Percentiles rank a stretch among this genome's conserved stretches.
Conservation (phyloP, 2,329 filamentous ascomycete species). For the Rutstroemia sp. region DNA sequence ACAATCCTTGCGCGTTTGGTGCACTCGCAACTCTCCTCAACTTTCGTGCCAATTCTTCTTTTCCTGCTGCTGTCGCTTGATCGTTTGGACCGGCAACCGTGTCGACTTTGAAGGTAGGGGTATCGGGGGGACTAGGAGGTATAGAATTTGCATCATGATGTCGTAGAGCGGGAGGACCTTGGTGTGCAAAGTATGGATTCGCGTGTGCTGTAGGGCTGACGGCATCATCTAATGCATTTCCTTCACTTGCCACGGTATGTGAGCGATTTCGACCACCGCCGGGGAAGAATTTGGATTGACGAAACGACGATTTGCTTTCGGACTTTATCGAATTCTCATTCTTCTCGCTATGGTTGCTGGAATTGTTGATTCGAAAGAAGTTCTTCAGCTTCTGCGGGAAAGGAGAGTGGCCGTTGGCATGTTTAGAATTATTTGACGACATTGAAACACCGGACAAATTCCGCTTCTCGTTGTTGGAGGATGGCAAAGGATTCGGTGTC, state of each 20-base stretch:
- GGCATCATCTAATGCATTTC: constrained; percentile 79
- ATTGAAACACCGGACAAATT: constrained; percentile 28
- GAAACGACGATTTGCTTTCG: constrained; percentile 47
- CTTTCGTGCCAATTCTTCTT: constrained; percentile 90
- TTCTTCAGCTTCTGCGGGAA: constrained; percentile 63
- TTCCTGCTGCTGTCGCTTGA: constrained; percentile 66
- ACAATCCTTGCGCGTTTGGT: constrained; percentile 92
- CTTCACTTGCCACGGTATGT: constrained; percentile 86
- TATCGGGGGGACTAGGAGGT: constrained; percentile 86
- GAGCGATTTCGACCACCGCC: constrained; percentile 83
- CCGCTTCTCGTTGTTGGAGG: constrained; percentile 27
- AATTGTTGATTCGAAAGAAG: constrained; percentile 61
- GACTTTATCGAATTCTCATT: constrained; percentile 30
- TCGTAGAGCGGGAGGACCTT: constrained; percentile 84
- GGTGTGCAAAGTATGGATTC: constrained; percentile 96
- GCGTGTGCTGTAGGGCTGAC: constrained; percentile 89
- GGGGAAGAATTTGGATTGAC: constrained; percentile 83
- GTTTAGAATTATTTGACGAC: constrained; percentile 39
- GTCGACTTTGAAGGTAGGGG: constrained; percentile 68
- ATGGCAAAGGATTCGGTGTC: constrained; percentile 18
- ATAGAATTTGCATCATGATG: constrained; percentile 94
- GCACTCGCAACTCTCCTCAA: constrained; percentile 90
- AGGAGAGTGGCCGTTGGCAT: constrained; percentile 45
- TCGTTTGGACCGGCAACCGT: constrained; percentile 57
- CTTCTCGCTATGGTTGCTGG: constrained; percentile 33